phyloP scores from a whole-genome alignment of 1,284 basidiomycete genomes.

The Trichosporon sp. region DNA sequence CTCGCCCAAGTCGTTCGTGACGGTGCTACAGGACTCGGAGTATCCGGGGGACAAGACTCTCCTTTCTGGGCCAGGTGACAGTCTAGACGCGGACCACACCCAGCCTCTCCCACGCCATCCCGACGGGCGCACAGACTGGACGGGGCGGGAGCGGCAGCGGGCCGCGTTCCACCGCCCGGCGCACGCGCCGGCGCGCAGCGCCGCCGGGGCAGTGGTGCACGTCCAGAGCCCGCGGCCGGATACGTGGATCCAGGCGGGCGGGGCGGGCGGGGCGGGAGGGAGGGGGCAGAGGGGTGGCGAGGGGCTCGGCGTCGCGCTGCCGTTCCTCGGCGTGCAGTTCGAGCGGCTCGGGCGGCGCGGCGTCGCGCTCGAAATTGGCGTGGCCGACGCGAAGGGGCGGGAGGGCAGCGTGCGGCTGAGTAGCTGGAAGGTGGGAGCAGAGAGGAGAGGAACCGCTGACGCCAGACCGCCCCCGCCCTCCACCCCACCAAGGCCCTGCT shows the following conservation, averaged over 20 bases:
- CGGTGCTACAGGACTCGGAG: slow-evolving; percentile 59
- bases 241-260: slow-evolving; percentile 64
- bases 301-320: slow-evolving; percentile 62
- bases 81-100: background rate
- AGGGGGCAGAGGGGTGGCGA: no score
- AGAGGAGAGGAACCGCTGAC: slow-evolving; percentile 1
- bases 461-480: slow-evolving; percentile 59
- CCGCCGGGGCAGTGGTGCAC: slow-evolving; percentile 62
- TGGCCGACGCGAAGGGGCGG: slow-evolving; percentile 61
- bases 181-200: slow-evolving; percentile 36
- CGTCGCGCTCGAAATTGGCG: slow-evolving; percentile 70
- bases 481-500: slow-evolving; percentile 57
- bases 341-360: slow-evolving; percentile 60
- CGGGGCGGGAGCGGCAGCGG: background rate
- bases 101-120: background rate
- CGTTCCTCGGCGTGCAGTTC: slow-evolving; percentile 71
- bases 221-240: slow-evolving; percentile 69
- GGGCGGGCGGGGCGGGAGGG: slow-evolving; percentile 7
- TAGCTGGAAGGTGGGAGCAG: slow-evolving; percentile 65
- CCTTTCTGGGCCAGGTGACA: background rate
- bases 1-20: slow-evolving; percentile 61
- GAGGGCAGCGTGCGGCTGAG: slow-evolving; percentile 65
- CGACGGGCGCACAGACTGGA: slow-evolving; percentile 2
- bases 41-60: background rate
- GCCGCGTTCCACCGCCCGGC: slow-evolving; percentile 40